A percentile compares a stretch with the other conserved stretches of the same genome.
Conservation (phyloP, 1,139 yeast genomes). For the Hyphopichia fennica region DNA sequence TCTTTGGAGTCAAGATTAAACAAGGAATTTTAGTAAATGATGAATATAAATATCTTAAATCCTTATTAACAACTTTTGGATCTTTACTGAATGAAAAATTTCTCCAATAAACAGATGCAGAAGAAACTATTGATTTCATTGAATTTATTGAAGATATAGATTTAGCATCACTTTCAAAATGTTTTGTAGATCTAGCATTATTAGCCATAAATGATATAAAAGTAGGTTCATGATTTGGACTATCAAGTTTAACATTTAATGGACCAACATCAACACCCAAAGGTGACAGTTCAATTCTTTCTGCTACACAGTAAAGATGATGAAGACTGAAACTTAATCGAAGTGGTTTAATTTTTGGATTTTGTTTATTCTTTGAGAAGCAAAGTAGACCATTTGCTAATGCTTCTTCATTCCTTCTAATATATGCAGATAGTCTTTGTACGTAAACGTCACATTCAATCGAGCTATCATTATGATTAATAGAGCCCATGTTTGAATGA, state of each 20-base stretch:
- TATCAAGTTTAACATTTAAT: conserved; percentile 57
- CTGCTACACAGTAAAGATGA: conserved; percentile 61
- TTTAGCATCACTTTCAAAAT: conserved; percentile 56
- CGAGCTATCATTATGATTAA: conserved; percentile 13
- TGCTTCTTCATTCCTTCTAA: conserved; percentile 44
- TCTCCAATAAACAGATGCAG: conserved; percentile 48
- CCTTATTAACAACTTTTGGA: conserved; percentile 45
- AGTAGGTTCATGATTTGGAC: conserved; percentile 58
- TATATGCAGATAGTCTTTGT: conserved; percentile 41
- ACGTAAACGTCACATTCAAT: conserved; percentile 46
- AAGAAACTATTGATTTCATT: conserved; percentile 54
- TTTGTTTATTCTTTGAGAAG: conserved; percentile 34
- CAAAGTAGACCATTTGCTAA: conserved; percentile 47
- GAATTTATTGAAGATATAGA: conserved; percentile 65
- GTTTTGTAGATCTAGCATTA: conserved; percentile 43
- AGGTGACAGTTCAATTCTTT: conserved; percentile 54
- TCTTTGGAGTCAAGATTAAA: conserved; percentile 57
- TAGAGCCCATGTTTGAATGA: background rate
- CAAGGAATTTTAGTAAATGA: conserved; percentile 69
- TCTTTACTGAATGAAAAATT: conserved; percentile 38
- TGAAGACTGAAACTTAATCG: conserved; percentile 59
- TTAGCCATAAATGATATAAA: conserved; percentile 52
- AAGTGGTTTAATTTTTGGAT: conserved; percentile 46
- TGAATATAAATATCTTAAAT: conserved; percentile 59
- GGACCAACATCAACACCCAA: conserved; percentile 64